These are phyloP conservation scores for Akanthomyces dipterigenus DNA, from an alignment of 2,329 filamentous ascomycete genomes.

Conservation along the genomic window DNA sequence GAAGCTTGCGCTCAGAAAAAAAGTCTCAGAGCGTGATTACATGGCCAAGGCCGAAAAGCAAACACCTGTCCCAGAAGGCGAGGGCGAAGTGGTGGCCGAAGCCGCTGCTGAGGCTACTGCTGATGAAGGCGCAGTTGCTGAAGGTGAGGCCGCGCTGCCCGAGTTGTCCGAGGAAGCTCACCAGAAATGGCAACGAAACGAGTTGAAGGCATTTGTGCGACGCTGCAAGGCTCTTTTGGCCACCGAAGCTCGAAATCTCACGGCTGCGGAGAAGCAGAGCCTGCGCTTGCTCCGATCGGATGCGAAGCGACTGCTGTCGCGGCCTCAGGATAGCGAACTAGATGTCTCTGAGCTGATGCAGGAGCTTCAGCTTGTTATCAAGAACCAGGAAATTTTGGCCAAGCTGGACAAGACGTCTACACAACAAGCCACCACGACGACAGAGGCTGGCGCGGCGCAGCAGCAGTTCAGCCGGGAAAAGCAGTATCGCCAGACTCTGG, in stretches of 20 bases:
- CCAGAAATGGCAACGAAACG: neutral
- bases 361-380: constrained; percentile 27
- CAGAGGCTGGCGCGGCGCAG: neutral
- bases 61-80: neutral
- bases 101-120: constrained; percentile 12
- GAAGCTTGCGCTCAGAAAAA: constrained; percentile 22
- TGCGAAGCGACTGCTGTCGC: constrained; percentile 53
- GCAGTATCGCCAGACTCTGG: constrained; percentile 28
- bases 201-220: neutral
- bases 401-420: constrained; percentile 11
- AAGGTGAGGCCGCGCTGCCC: constrained; percentile 12
- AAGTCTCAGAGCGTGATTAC: constrained; percentile 18
- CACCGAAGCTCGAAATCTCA: constrained; percentile 18
- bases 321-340: constrained; percentile 25
- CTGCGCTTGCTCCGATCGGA: constrained; percentile 65
- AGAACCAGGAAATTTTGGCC: constrained; percentile 26
- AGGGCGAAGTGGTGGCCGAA: neutral
- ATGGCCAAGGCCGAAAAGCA: constrained; percentile 13
- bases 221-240: constrained; percentile 13
- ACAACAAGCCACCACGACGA: neutral
- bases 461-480: constrained; percentile 22
- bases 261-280: constrained; percentile 67
- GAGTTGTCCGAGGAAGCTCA: constrained; percentile 1
- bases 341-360: constrained; percentile 24
- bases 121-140: constrained; percentile 15